Conservation (phyloP, 345 rosid genomes). For the Gossypium mustelinum region DNA sequence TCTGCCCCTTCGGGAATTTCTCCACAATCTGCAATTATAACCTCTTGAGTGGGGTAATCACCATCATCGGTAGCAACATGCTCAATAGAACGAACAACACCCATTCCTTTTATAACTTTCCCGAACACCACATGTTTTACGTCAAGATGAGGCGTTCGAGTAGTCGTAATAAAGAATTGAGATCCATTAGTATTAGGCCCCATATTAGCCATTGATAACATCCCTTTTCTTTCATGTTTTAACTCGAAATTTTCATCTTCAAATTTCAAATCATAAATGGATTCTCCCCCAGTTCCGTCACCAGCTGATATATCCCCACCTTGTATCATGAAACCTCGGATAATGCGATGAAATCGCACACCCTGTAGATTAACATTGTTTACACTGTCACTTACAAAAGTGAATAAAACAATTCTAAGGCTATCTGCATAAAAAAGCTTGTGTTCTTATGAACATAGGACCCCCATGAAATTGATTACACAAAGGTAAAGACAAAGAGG, state of each 20-base stretch:
- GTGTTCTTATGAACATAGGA: background rate
- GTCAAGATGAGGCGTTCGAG: constrained; percentile 74
- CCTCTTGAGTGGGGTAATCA: constrained; percentile 53
- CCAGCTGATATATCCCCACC: constrained; percentile 93
- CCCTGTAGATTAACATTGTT: constrained; percentile 46
- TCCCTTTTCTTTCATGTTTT: constrained; percentile 95
- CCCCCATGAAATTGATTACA: background rate
- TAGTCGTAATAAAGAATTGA: constrained; percentile 89
- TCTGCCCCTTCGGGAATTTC: constrained; percentile 68
- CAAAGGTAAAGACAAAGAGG: background rate
- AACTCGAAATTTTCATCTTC: constrained; percentile 83
- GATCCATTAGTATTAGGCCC: constrained; percentile 89
- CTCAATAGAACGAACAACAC: constrained; percentile 79
- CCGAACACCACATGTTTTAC: constrained; percentile 96
- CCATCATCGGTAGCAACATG: constrained; percentile 52
- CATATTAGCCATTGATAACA: constrained; percentile 89
- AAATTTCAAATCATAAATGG: constrained; percentile 78
- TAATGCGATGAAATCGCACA: constrained; percentile 68
- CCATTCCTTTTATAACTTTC: constrained; percentile 84
- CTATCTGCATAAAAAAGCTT: background rate
- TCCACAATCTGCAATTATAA: constrained; percentile 67
- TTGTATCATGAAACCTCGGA: constrained; percentile 83
- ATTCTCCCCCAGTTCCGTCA: constrained; percentile 92
- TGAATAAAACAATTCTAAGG: background rate
- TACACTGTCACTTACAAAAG: background rate